A percentile compares a stretch with the other conserved stretches of the same genome.
Conservation (phyloP, 1,284 basidiomycete species). For the Tetrapyrgos nigripes region DNA sequence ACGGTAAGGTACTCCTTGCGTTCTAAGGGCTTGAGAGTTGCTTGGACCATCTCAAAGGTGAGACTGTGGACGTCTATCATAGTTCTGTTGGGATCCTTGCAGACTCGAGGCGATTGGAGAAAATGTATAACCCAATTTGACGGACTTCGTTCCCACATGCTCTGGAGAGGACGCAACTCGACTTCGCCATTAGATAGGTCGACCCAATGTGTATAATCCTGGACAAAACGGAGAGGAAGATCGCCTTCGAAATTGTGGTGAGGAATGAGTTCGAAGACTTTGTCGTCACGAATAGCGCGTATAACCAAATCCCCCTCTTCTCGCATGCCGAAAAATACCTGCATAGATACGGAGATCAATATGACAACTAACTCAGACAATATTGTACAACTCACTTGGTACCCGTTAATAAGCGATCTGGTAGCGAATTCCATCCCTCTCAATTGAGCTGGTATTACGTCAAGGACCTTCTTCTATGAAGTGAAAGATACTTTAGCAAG, state of each 20-base stretch:
- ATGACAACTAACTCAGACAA: background rate
- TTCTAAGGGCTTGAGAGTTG: slow-evolving; percentile 38
- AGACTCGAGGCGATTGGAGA: slow-evolving; percentile 37
- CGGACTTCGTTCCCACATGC: slow-evolving; percentile 23
- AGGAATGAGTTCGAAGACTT: slow-evolving; percentile 44
- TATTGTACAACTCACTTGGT: too few relatives aligned
- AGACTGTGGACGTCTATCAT: too few relatives aligned
- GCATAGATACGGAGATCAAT: background rate
- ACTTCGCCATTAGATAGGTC: slow-evolving; percentile 33
- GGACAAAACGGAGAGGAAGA: slow-evolving; percentile 41
- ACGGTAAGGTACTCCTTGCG: slow-evolving; percentile 33
- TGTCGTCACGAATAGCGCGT: slow-evolving; percentile 23
- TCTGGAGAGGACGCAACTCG: slow-evolving; percentile 42
- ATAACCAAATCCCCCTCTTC: slow-evolving; percentile 34
- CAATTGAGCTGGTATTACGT: background rate
- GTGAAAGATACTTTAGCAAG: background rate
- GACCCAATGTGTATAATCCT: slow-evolving; percentile 47
- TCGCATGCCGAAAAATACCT: slow-evolving; percentile 39
- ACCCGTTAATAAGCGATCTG: background rate
- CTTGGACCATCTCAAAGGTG: slow-evolving; percentile 38
- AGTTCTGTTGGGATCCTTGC: too few relatives aligned
- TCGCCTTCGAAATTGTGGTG: slow-evolving; percentile 37
- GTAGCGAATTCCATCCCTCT: slow-evolving; percentile 1
- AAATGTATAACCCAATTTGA: slow-evolving; percentile 29
- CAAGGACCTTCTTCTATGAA: background rate